These are phyloP conservation scores for Myotisia sp. DNA, from an alignment of 2,329 filamentous ascomycete genomes.

Conservation along the genomic window DNA sequence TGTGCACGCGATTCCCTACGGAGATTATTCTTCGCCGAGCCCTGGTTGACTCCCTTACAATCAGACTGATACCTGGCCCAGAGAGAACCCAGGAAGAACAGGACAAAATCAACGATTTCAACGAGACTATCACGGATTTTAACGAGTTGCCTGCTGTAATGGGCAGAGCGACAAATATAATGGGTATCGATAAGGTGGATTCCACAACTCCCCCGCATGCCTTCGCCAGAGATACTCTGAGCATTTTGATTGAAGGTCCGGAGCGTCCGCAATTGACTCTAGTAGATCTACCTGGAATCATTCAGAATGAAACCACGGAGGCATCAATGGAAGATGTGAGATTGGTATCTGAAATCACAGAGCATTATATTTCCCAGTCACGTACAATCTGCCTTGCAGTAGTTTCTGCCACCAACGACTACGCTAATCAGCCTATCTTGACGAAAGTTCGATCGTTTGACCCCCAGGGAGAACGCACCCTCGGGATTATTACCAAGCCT, in stretches of 20 bases:
- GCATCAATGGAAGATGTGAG: slow-evolving; percentile 13
- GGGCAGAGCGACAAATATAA: not conserved
- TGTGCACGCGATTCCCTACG: slow-evolving; percentile 34
- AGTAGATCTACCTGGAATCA: slow-evolving; percentile 11
- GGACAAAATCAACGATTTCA: slow-evolving; percentile 10
- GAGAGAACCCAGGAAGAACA: slow-evolving; percentile 7
- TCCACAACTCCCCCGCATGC: not conserved
- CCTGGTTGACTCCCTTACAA: slow-evolving; percentile 8
- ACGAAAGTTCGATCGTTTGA: slow-evolving; percentile 19
- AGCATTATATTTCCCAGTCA: slow-evolving; percentile 40
- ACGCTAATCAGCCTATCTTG: slow-evolving; percentile 45
- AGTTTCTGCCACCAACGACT: slow-evolving; percentile 37
- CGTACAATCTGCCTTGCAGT: slow-evolving; percentile 48
- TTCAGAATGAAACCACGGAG: slow-evolving; percentile 8
- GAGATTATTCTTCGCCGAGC: slow-evolving; percentile 32
- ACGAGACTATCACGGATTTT: not conserved
- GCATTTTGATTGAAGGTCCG: slow-evolving; percentile 7
- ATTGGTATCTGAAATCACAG: slow-evolving; percentile 7
- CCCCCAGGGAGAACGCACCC: slow-evolving; percentile 4
- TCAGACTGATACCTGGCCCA: slow-evolving; percentile 12
- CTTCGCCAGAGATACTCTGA: slow-evolving; percentile 6
- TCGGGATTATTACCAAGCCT: slow-evolving; percentile 20
- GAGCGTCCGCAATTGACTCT: slow-evolving; percentile 8
- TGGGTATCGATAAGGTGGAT: slow-evolving; percentile 11
- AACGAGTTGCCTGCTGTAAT: slow-evolving; percentile 5